A percentile compares a stretch with the other conserved stretches of the same genome.
Conservation (phyloP, 495 filamentous ascomycete genomes). For the Penicillium subrubescens region DNA sequence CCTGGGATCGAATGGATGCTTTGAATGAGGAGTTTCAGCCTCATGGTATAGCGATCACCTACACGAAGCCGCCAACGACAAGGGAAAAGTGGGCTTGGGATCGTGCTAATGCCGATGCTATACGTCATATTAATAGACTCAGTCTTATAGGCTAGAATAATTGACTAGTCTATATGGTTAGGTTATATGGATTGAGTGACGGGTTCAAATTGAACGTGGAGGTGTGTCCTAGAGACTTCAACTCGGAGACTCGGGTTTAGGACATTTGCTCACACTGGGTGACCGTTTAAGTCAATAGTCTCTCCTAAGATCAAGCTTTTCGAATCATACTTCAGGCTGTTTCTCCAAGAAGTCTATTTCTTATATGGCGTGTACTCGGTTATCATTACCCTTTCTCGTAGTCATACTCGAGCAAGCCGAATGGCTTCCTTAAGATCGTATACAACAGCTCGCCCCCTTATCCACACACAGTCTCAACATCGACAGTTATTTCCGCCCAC, state of each 20-base stretch:
- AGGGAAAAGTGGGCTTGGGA: not conserved
- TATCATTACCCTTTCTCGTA: not conserved
- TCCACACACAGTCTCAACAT: not conserved
- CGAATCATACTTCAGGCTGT: not conserved
- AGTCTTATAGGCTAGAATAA: not conserved
- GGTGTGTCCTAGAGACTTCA: no score
- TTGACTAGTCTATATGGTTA: not conserved
- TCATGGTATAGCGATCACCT: not conserved
- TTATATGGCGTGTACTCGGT: not conserved
- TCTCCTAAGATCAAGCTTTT: not conserved
- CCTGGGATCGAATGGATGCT: not conserved
- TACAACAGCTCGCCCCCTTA: not conserved
- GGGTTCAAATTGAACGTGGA: not conserved
- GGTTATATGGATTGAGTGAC: no score
- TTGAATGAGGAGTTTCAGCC: not conserved
- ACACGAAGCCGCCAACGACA: not conserved
- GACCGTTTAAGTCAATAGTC: not conserved
- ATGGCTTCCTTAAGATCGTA: not conserved
- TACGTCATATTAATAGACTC: not conserved
- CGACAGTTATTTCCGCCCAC: not conserved
- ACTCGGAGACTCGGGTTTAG: not conserved
- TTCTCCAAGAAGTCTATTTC: not conserved
- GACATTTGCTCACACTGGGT: not conserved
- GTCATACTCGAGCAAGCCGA: not conserved
- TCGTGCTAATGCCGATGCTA: no score